Evolutionary conservation across 805 yeast species (phyloP).

Genomic region (Dipodascus geniculatus): DNA sequence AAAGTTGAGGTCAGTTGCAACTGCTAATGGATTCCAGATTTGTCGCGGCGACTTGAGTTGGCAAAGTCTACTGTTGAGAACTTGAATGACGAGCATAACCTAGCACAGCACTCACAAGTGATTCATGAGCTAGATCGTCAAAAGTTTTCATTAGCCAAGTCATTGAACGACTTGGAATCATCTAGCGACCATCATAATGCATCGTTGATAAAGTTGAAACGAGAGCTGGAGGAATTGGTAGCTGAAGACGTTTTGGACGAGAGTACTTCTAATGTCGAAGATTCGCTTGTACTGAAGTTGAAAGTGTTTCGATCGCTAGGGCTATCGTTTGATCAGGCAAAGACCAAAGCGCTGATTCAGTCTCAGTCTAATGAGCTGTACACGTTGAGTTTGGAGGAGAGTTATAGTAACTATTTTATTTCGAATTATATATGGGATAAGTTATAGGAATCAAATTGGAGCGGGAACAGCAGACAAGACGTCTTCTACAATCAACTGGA

Average conservation of each 20-base stretch:
- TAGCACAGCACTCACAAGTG: conserved; percentile 9
- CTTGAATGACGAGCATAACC: conserved; percentile 8
- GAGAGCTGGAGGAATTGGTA: conserved; percentile 13
- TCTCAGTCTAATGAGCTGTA: conserved; percentile 12
- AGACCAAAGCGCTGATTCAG: conserved; percentile 15
- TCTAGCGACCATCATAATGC: conserved; percentile 12
- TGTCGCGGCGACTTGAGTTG: conserved; percentile 17
- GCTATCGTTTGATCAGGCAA: conserved; percentile 11
- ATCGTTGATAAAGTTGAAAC: conserved; percentile 11
- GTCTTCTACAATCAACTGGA: conserved; percentile 39
- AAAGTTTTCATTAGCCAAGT: conserved; percentile 19
- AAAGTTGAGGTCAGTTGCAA: neutral
- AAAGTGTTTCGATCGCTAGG: conserved; percentile 18
- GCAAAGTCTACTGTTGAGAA: conserved; percentile 10
- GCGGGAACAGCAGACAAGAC: conserved; percentile 39
- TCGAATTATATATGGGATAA: conserved; percentile 72
- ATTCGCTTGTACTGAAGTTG: conserved; percentile 12
- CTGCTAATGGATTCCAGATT: conserved; percentile 4
- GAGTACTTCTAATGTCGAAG: conserved; percentile 1
- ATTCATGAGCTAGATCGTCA: conserved; percentile 17
- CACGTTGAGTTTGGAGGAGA: conserved; percentile 25
- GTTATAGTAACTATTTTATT: conserved; percentile 55
- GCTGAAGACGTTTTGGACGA: conserved; percentile 10
- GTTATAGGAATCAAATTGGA: conserved; percentile 30
- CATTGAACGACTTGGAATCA: conserved; percentile 20